These are phyloP conservation scores for Alternaria hordeiaustralica DNA, from an alignment of 2,329 filamentous ascomycete species.

Conservation along the genomic window DNA sequence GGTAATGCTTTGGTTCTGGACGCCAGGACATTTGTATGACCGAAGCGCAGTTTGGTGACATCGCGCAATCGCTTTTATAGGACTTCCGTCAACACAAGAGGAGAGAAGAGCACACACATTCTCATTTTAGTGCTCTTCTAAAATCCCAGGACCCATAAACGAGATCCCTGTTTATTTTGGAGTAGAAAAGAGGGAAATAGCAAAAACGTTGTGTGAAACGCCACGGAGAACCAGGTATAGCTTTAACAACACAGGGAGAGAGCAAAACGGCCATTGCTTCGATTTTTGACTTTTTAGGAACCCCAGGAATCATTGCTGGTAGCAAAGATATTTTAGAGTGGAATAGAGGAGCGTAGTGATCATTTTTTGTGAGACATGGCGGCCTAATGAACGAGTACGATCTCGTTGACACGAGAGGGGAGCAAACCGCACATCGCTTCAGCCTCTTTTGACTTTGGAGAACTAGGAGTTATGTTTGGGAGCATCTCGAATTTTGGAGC, in stretches of 20 bases:
- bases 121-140: too few species aligned
- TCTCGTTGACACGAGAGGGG: not conserved
- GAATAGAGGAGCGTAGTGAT: accelerated
- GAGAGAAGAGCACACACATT: too few species aligned
- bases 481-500: not conserved
- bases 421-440: not conserved
- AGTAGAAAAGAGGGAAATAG: not conserved
- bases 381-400: not conserved
- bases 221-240: not conserved
- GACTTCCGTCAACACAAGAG: too few species aligned
- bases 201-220: not conserved
- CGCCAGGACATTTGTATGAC: too few species aligned
- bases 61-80: too few species aligned
- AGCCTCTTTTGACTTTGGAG: accelerated
- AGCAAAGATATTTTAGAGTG: not conserved
- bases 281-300: not conserved
- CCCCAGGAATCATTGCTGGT: not conserved
- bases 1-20: too few species aligned
- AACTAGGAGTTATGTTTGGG: not conserved
- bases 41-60: too few species aligned
- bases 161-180: accelerated
- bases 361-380: not conserved
- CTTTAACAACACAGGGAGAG: not conserved
- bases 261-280: not conserved
- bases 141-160: too few species aligned